These are phyloP conservation scores for Aspergillus cavernicola DNA, from an alignment of 495 filamentous ascomycete genomes.

Conservation along the genomic window DNA sequence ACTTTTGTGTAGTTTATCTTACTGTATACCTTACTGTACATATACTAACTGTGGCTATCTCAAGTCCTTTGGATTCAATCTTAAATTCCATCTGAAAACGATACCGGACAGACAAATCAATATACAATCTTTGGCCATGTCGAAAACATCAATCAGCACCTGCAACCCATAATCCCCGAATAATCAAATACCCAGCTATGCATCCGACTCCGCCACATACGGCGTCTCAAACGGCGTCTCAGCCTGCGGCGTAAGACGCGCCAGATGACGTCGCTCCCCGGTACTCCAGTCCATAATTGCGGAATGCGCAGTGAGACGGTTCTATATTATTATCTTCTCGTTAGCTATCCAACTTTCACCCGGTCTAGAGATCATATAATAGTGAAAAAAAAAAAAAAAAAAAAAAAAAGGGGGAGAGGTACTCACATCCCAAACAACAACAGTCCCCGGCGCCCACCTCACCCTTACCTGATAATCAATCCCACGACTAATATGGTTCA, in stretches of 20 bases:
- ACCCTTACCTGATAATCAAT: conserved; percentile 76
- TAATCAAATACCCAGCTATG: too few relatives aligned
- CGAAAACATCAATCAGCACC: too few relatives aligned
- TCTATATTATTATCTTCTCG: conserved; percentile 46
- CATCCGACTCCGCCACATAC: conserved; percentile 8
- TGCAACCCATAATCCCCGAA: too few relatives aligned
- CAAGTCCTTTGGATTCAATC: too few relatives aligned
- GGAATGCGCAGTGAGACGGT: conserved; percentile 76
- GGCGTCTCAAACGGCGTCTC: conserved; percentile 42
- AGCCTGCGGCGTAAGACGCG: conserved; percentile 78
- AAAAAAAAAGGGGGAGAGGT: not conserved
- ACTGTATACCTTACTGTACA: too few relatives aligned
- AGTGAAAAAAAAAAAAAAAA: too few relatives aligned
- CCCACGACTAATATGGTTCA: conserved; percentile 69
- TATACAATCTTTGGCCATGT: too few relatives aligned
- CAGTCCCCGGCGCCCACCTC: conserved; percentile 68
- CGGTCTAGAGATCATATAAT: too few relatives aligned
- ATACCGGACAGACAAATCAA: too few relatives aligned
- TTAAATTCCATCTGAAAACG: too few relatives aligned
- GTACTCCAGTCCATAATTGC: conserved; percentile 73
- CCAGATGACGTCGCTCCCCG: conserved; percentile 60
- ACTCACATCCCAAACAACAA: conserved; percentile 53
- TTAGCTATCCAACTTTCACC: conserved; percentile 6
- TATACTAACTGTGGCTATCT: too few relatives aligned
- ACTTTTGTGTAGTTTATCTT: conserved; percentile 8